phyloP scores from a whole-genome alignment of 2,329 filamentous ascomycete species.

The Aspergillus clavatus region DNA sequence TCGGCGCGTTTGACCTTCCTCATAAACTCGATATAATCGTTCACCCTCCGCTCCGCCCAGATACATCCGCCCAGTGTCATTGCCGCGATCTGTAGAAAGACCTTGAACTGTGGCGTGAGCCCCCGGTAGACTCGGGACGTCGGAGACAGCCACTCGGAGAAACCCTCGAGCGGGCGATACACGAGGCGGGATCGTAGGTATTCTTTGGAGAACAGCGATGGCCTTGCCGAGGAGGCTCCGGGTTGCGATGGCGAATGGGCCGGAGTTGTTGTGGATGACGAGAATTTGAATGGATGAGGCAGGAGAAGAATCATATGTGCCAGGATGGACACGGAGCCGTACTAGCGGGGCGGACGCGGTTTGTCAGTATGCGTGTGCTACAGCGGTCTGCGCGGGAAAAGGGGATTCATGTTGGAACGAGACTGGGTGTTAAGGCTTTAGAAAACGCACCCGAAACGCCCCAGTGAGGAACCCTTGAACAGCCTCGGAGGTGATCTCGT shows the following conservation, averaged over 20 bases:
- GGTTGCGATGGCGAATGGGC: constrained; percentile 17
- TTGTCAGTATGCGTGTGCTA: not conserved
- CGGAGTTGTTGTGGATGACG: constrained; percentile 26
- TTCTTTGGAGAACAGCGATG: constrained; percentile 27
- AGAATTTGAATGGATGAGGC: constrained; percentile 41
- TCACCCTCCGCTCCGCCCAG: constrained; percentile 45
- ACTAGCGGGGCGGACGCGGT: constrained; percentile 22
- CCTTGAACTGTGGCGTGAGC: constrained; percentile 47
- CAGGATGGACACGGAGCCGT: constrained; percentile 44
- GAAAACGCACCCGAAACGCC: constrained; percentile 37
- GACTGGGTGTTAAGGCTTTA: not conserved
- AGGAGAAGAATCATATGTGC: constrained; percentile 43
- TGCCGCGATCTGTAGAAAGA: constrained; percentile 44
- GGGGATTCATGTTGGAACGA: too few relatives aligned
- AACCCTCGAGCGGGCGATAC: constrained; percentile 43
- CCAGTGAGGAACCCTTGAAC: constrained; percentile 41
- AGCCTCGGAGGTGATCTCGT: constrained; percentile 39
- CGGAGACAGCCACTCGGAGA: constrained; percentile 46
- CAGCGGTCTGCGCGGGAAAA: too few relatives aligned
- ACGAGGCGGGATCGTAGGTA: constrained; percentile 30
- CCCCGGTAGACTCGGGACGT: constrained; percentile 42
- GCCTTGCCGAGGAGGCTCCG: constrained; percentile 12
- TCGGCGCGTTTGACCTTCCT: constrained; percentile 40
- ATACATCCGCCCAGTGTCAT: constrained; percentile 48
- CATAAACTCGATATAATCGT: constrained; percentile 43